These are phyloP conservation scores for Lichtheimia ornata DNA, from an alignment of 371 early-diverging fungal genomes.

Conservation along the genomic window DNA sequence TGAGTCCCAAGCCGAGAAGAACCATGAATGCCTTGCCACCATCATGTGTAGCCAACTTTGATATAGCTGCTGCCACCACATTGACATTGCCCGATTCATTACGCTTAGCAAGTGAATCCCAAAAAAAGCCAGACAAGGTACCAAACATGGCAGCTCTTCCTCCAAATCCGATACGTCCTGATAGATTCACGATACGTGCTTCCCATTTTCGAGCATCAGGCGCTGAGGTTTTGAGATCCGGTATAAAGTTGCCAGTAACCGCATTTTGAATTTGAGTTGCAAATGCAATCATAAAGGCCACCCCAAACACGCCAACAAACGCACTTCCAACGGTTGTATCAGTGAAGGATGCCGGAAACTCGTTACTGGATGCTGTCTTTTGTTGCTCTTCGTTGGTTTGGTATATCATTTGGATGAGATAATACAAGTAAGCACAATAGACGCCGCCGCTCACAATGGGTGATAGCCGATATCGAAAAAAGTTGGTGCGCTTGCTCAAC, in stretches of 20 bases:
- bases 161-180: slow-evolving; percentile 46
- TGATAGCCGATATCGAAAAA: slow-evolving; percentile 48
- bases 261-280: slow-evolving; percentile 47
- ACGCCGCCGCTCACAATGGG: slow-evolving; percentile 49
- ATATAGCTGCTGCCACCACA: slow-evolving; percentile 41
- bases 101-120: slow-evolving; percentile 38
- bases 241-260: slow-evolving; percentile 36
- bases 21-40: slow-evolving; percentile 45
- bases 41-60: slow-evolving; percentile 26
- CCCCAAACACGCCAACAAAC: slow-evolving; percentile 36
- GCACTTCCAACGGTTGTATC: slow-evolving; percentile 30
- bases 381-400: slow-evolving; percentile 41
- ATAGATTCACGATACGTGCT: slow-evolving; percentile 27
- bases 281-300: slow-evolving; percentile 50
- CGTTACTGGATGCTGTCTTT: slow-evolving; percentile 32
- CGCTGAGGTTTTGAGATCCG: slow-evolving; percentile 38
- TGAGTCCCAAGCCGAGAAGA: slow-evolving; percentile 35
- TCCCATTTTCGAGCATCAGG: slow-evolving; percentile 33
- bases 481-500: slow-evolving; percentile 39
- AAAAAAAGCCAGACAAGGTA: slow-evolving; percentile 46
- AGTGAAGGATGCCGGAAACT: slow-evolving; percentile 46
- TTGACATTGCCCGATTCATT: slow-evolving; percentile 38
- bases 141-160: slow-evolving; percentile 47
- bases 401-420: slow-evolving; percentile 44
- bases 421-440: slow-evolving; percentile 45